Conservation (phyloP, 176 grass and related monocot genomes). For the maize (Zea mays) region Zm-B73-REFERENCE-NAM-5.0 NC_050100.1:13575001-13575500, state of each 20-base stretch:
- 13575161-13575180: not conserved
- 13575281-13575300: not conserved
- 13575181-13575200: not conserved
- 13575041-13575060: too few relatives aligned
- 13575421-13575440: not conserved
- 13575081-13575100: constrained; percentile 3
- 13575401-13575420: not conserved
- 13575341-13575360: not conserved
- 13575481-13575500: constrained; percentile 14
- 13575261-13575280: not conserved
- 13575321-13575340: not conserved
- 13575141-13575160: not conserved
- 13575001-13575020: too few relatives aligned
- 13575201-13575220: not conserved
- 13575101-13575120: not conserved
- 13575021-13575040: too few relatives aligned
- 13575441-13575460: constrained; percentile 3
- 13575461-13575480: not conserved
- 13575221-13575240: constrained; percentile 4
- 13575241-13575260: not conserved
- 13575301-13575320: constrained; percentile 7
- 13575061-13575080: too few relatives aligned
- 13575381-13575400: not conserved
- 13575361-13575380: not conserved
- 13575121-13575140: constrained; percentile 21